Evolutionary conservation across 768 basidiomycete species (phyloP).

Genomic region (Russula brevipes): DNA sequence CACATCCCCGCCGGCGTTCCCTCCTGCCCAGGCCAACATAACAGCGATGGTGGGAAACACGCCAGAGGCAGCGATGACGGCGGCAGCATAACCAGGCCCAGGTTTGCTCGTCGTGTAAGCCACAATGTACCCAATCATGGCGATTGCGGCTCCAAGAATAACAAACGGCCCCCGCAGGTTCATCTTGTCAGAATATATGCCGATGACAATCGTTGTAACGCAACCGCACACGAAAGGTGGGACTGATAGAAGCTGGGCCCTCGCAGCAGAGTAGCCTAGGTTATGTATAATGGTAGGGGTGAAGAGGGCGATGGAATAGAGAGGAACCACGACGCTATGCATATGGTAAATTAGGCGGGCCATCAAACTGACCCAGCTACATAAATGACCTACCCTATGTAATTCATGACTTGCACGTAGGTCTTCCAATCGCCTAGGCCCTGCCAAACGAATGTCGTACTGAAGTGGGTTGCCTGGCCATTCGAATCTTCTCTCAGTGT

Average conservation of each 20-base stretch:
- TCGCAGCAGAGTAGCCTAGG: constrained; percentile 45
- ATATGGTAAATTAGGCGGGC: background rate
- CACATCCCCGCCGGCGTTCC: constrained; percentile 52
- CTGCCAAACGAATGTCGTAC: constrained; percentile 35
- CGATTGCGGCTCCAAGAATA: constrained; percentile 38
- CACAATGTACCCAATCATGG: constrained; percentile 49
- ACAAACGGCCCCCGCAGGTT: constrained; percentile 47
- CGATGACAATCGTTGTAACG: constrained; percentile 31
- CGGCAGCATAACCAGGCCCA: constrained; percentile 41
- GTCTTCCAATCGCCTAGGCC: constrained; percentile 31
- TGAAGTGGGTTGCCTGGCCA: constrained; percentile 34
- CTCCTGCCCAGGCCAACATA: constrained; percentile 49
- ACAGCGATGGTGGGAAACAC: constrained; percentile 48
- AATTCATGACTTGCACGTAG: constrained; percentile 35
- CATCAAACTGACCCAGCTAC: background rate
- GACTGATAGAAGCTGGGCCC: constrained; percentile 37
- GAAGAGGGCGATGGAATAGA: constrained; percentile 42
- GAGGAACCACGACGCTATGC: constrained; percentile 40
- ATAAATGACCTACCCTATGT: constrained; percentile 30
- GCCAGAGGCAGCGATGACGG: constrained; percentile 48
- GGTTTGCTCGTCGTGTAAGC: constrained; percentile 36
- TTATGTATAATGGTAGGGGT: constrained; percentile 33
- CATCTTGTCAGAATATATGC: constrained; percentile 34
- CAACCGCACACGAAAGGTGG: constrained; percentile 35
- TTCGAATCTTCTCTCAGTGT: constrained; percentile 29